Conservation (phyloP, 768 basidiomycete species). For the Pleurotus cornucopiae region DNA sequence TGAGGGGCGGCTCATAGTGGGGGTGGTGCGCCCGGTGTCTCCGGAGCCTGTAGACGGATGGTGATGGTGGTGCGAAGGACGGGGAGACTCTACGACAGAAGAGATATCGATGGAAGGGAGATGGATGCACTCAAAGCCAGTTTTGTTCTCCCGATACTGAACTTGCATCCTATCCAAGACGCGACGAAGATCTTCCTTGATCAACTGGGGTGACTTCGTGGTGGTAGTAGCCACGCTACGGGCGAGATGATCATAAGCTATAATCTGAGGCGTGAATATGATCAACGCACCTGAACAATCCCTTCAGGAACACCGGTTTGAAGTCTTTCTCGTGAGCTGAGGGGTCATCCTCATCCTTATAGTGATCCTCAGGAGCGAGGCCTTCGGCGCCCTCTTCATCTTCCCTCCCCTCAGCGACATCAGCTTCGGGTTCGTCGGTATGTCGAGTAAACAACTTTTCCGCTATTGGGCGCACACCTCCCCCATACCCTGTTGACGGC, state of each 20-base stretch:
- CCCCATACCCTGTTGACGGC: slow-evolving; percentile 65
- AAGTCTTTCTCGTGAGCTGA: slow-evolving; percentile 61
- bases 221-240: slow-evolving; percentile 90
- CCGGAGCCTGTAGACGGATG: slow-evolving; percentile 46
- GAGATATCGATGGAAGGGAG: slow-evolving; percentile 89
- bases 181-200: slow-evolving; percentile 80
- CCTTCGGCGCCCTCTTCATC: slow-evolving; percentile 26
- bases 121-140: slow-evolving; percentile 96
- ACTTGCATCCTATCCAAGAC: slow-evolving; percentile 95
- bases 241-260: slow-evolving; percentile 3
- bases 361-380: slow-evolving; percentile 34
- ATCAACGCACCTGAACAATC: slow-evolving; percentile 76
- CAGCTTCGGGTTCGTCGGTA: slow-evolving; percentile 42
- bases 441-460: slow-evolving; percentile 50
- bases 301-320: slow-evolving; percentile 95
- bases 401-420: slow-evolving; percentile 41
- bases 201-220: slow-evolving; percentile 74
- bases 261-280: neutral
- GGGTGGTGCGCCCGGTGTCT: slow-evolving; percentile 38
- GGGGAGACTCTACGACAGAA: slow-evolving; percentile 46
- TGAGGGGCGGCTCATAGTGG: slow-evolving; percentile 38
- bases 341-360: slow-evolving; percentile 46
- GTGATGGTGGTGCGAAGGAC: slow-evolving; percentile 27
- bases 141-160: slow-evolving; percentile 85
- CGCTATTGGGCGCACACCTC: slow-evolving; percentile 27